These are phyloP conservation scores for Magnaporthiopsis rhizophila DNA, from an alignment of 2,329 filamentous ascomycete genomes.

Conservation along the genomic window DNA sequence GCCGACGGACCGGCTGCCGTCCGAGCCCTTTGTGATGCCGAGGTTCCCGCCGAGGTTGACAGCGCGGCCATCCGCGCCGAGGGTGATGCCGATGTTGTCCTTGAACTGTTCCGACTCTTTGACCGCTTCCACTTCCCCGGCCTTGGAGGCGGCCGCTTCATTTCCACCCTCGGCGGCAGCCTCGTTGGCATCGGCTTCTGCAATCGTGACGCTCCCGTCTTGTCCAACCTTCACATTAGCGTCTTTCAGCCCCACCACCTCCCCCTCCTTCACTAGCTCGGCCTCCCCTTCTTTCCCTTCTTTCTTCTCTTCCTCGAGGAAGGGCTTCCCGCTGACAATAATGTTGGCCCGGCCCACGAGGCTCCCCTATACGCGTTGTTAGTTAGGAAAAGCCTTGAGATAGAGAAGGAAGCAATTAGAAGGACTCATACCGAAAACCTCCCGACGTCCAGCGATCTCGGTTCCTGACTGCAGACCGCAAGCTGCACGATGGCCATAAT, in stretches of 20 bases:
- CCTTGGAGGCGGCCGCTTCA: background rate
- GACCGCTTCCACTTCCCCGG: conserved; percentile 10
- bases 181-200: background rate
- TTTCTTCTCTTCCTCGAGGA: conserved; percentile 1
- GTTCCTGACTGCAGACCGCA: background rate
- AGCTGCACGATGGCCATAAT: background rate
- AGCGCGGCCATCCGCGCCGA: conserved; percentile 10
- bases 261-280: background rate
- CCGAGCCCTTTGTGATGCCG: conserved; percentile 16
- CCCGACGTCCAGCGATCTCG: background rate
- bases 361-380: conserved; percentile 2
- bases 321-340: conserved; percentile 4
- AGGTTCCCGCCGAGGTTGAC: conserved; percentile 15
- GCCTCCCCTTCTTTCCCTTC: background rate
- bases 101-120: conserved; percentile 15
- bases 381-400: background rate
- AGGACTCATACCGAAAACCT: background rate
- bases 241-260: background rate
- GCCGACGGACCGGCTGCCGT: conserved; percentile 16
- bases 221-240: background rate
- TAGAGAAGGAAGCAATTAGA: background rate
- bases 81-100: conserved; percentile 13
- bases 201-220: background rate
- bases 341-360: conserved; percentile 6
- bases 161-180: background rate